These are phyloP conservation scores for Leccinum arenicola DNA, from an alignment of 768 basidiomycete genomes.

Conservation along the genomic window DNA sequence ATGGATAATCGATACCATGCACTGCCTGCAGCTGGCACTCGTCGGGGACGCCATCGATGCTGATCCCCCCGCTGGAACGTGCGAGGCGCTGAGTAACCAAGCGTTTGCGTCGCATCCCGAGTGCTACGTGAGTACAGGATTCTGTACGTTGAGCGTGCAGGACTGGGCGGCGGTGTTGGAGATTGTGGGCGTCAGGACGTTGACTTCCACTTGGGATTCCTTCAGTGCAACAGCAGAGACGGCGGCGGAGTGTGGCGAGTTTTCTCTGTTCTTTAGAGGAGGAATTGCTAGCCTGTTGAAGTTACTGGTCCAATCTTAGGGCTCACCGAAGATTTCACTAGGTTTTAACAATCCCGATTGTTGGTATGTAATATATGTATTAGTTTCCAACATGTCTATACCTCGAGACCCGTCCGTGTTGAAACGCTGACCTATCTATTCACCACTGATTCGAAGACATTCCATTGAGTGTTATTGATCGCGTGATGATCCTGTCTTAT, in stretches of 20 bases:
- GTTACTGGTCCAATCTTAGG: neutral
- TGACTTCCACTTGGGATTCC: conserved; percentile 19
- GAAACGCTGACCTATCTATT: neutral
- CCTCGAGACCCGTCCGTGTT: neutral
- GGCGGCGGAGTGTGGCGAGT: conserved; percentile 6
- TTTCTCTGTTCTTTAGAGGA: conserved; percentile 13
- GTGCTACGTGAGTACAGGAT: conserved; percentile 30
- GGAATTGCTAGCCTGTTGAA: conserved; percentile 3
- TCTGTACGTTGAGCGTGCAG: conserved; percentile 35
- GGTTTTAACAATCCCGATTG: neutral
- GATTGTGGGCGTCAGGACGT: conserved; percentile 22
- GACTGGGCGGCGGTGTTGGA: conserved; percentile 40
- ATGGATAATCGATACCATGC: neutral
- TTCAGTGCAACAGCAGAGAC: conserved; percentile 14
- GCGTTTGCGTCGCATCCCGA: neutral
- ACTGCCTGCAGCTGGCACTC: conserved; percentile 16
- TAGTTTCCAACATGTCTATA: neutral
- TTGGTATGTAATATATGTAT: neutral
- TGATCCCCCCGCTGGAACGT: neutral
- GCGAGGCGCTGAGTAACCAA: neutral
- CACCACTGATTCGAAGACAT: neutral
- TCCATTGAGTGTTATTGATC: neutral
- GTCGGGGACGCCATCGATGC: conserved; percentile 34
- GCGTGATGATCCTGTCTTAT: too few species aligned
- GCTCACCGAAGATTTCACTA: neutral